Conservation (phyloP, 2,329 filamentous ascomycete species). For the Penicillium sclerotiorum region DNA sequence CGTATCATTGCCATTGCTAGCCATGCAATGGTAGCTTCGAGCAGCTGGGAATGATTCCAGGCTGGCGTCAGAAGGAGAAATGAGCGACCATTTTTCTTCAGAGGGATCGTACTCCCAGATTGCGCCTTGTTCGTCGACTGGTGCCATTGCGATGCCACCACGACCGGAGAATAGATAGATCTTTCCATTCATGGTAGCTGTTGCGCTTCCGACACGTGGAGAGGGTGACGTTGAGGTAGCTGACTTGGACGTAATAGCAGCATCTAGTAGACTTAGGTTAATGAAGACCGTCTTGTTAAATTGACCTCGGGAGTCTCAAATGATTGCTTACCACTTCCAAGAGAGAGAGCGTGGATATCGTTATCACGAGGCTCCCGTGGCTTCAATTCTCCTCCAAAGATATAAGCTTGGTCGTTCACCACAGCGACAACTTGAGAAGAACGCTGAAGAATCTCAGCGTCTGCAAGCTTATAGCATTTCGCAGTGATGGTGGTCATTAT, state of each 20-base stretch:
- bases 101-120: slow-evolving; percentile 76
- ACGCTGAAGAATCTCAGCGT: slow-evolving; percentile 44
- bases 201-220: slow-evolving; percentile 73
- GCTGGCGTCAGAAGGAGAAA: slow-evolving; percentile 58
- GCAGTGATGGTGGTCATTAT: slow-evolving; percentile 16
- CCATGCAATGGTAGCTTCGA: slow-evolving; percentile 70
- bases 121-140: slow-evolving; percentile 72
- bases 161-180: slow-evolving; percentile 84
- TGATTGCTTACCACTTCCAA: slow-evolving; percentile 39
- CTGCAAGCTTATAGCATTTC: slow-evolving; percentile 24
- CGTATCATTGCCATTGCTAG: slow-evolving; percentile 65
- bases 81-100: slow-evolving; percentile 63
- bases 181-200: slow-evolving; percentile 66
- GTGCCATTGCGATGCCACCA: slow-evolving; percentile 67
- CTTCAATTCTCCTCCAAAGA: slow-evolving; percentile 76
- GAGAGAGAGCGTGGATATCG: slow-evolving; percentile 66
- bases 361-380: slow-evolving; percentile 72
- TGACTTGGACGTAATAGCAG: not conserved
- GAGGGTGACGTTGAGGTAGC: slow-evolving; percentile 53
- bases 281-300: not conserved
- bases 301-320: no score
- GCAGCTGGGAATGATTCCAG: slow-evolving; percentile 59
- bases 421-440: slow-evolving; percentile 74
- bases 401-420: slow-evolving; percentile 59
- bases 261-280: not conserved